Base-by-base conservation (phyloP, 768 basidiomycete genomes). In the Suillus bovinus region DNA sequence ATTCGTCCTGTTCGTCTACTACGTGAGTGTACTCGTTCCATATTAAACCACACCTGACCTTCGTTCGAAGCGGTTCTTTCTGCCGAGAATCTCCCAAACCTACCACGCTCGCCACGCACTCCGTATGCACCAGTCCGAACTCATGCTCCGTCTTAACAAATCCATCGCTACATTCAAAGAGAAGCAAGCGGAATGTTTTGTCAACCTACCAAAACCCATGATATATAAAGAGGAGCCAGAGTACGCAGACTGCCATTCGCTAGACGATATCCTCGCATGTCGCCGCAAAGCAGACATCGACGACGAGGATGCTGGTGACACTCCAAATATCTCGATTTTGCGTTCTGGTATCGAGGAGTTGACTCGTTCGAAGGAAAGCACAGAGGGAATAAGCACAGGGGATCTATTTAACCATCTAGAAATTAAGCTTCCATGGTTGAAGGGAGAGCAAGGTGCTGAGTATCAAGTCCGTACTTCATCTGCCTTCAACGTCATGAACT, bases 71-170 rank as follows among this genome's bases (percentile, higher is more conserved):
- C 84, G 85, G 39, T 85, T 86, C 67, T 76, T 93, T 27, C 81
- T 91, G 29, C 91, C 91, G 5, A 84, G 84, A 36, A 81, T 93
- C 13, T 72, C 82, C 2, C 81, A 77, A 54, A 85, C 88, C 1
- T 80, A 80, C 31, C 71, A 82, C 33, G 90, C 91, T 10, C 85
- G 90, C 36, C 79, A 78, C 59, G 82, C 88, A 9, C 73, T 93
- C 54, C 82, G 78, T 59, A 70, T 77, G 7, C 88, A 92, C 67
- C 90, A 90, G 56, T 76, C 81, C 22, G 72, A 76, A 1, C 82
- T 91, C 17, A 69, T 91, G 22, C 70, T 75, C 5, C 82, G 79
- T 64, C 78, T 93, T 22, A 82, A 81, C 17, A 74, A 78, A 8
- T 88, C 88, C 17, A 73, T 90, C 31, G 72, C 79, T n/a, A 71